These are phyloP conservation scores for Monosporascus sp. DNA, from an alignment of 2,329 filamentous ascomycete genomes.

Conservation along the genomic window DNA sequence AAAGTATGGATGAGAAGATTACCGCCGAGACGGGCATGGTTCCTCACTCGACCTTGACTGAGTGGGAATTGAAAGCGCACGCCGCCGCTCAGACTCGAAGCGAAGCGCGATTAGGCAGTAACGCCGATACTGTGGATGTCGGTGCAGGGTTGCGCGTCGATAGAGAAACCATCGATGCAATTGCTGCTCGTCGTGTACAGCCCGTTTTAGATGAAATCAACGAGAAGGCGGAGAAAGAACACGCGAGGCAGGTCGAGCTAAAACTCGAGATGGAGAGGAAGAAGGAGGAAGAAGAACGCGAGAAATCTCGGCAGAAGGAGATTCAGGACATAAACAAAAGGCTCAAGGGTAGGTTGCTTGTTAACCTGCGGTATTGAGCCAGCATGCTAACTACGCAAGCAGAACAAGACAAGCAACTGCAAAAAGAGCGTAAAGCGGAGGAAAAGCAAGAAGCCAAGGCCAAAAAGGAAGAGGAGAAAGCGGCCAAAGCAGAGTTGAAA, in stretches of 20 bases:
- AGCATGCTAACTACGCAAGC: conserved; percentile 12
- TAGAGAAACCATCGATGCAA: conserved; percentile 70
- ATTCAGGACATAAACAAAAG: conserved; percentile 49
- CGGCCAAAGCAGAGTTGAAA: conserved; percentile 50
- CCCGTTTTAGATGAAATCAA: conserved; percentile 83
- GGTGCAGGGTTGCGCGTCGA: conserved; percentile 80
- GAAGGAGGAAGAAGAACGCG: conserved; percentile 50
- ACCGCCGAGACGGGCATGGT: conserved; percentile 72
- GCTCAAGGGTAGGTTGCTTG: conserved; percentile 50
- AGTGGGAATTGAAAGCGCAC: conserved; percentile 76
- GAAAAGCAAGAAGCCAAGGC: conserved; percentile 40
- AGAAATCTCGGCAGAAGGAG: conserved; percentile 48
- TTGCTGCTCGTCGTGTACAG: conserved; percentile 72
- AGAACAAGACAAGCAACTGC: conserved; percentile 46
- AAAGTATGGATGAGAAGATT: conserved; percentile 77
- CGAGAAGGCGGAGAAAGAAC: conserved; percentile 68
- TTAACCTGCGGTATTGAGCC: neutral
- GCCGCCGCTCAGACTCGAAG: conserved; percentile 63
- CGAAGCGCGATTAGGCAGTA: conserved; percentile 52
- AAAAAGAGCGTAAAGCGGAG: conserved; percentile 39
- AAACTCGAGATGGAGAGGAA: conserved; percentile 61
- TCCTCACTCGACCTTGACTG: conserved; percentile 60
- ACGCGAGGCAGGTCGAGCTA: conserved; percentile 59
- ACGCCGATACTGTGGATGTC: conserved; percentile 58
- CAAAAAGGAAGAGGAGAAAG: conserved; percentile 47